Percentiles rank a stretch among this genome's conserved stretches.
Conservation (phyloP, 805 yeast species). For the Alloascoidea hylecoeti region DNA sequence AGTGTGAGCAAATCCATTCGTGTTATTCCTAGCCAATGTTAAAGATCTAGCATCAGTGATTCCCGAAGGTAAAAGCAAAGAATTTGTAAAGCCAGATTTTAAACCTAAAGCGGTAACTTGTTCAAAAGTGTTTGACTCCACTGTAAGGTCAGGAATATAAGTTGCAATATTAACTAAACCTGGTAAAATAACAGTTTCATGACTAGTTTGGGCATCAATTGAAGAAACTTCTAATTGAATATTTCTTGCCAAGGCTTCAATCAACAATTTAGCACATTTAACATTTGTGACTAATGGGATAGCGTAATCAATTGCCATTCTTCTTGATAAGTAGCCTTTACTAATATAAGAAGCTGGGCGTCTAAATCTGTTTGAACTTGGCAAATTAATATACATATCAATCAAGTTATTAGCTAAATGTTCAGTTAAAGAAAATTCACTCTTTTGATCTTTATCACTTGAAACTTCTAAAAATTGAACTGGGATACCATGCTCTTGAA, state of each 20-base stretch:
- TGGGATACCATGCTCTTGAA: constrained; percentile 87
- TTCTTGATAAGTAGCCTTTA: constrained; percentile 94
- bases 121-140: constrained; percentile 41
- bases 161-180: constrained; percentile 78
- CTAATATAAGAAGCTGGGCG: constrained; percentile 98
- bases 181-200: constrained; percentile 67
- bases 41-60: constrained; percentile 49
- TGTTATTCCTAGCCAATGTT: constrained; percentile 42
- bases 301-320: constrained; percentile 99
- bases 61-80: constrained; percentile 65
- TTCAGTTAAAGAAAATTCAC: constrained; percentile 90
- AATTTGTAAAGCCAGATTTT: constrained; percentile 81
- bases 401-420: constrained; percentile 94
- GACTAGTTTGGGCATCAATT: constrained; percentile 85
- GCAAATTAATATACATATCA: constrained; percentile 91
- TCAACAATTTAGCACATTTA: constrained; percentile 87
- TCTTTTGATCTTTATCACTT: constrained; percentile 59
- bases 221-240: constrained; percentile 45
- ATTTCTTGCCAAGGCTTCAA: constrained; percentile 78
- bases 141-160: constrained; percentile 55
- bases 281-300: constrained; percentile 97
- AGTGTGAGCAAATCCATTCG: constrained; percentile 52
- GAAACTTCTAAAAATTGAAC: constrained; percentile 90
- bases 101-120: constrained; percentile 56
- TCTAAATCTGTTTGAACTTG: constrained; percentile 93